Base-by-base conservation (phyloP, 352 stramenopile species). In the Stramenopiles sp. region DNA sequence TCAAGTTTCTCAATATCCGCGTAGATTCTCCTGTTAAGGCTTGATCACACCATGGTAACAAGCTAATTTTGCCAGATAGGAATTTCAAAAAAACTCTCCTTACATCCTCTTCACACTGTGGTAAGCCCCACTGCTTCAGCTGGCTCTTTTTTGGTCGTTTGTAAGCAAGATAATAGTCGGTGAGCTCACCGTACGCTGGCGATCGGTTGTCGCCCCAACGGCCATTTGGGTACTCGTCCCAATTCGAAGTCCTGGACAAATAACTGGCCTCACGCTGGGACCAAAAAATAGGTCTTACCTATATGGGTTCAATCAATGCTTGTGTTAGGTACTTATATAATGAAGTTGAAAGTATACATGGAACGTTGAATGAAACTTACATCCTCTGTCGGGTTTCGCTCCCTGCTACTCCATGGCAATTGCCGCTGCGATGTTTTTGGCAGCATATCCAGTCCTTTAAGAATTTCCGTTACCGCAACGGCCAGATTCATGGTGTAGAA, bases 241-340 rank as follows among this genome's bases (percentile, higher is more conserved):
- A 99, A 82, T 92, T 91, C 81, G 96, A 92, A n/a, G 96, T 99
- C 75, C 96, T 89, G 85, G 96, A 89, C 29, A 99, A 87, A 88
- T 99, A 99, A 82, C 91, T 97, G 87, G 97, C 96, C 8, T 95
- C 95, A 32, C 96, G 91, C 87, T 99, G 98, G 7, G 95, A 96
- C 96, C 96, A 99, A 84, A 98, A 98, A 83, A 99, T 99, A 22
- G 96, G 96, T 75, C 96, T 55, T n/a, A n/a, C n/a, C n/a, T n/a
- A n/a, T n/a, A n/a, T n/a, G n/a, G n/a, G n/a, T n/a, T n/a, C n/a
- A n/a, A n/a, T n/a, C n/a, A n/a, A n/a, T n/a, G n/a, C n/a, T n/a
- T n/a, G n/a, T n/a, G n/a, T n/a, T n/a, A n/a, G n/a, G n/a, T n/a
- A n/a, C n/a, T n/a, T n/a, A n/a, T n/a, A n/a, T n/a, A n/a, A n/a